Evolutionary conservation across 371 early-diverging fungal genomes (phyloP), one percentile per base, ranked within the genome.

Genomic region (Chytridiales sp.): DNA sequence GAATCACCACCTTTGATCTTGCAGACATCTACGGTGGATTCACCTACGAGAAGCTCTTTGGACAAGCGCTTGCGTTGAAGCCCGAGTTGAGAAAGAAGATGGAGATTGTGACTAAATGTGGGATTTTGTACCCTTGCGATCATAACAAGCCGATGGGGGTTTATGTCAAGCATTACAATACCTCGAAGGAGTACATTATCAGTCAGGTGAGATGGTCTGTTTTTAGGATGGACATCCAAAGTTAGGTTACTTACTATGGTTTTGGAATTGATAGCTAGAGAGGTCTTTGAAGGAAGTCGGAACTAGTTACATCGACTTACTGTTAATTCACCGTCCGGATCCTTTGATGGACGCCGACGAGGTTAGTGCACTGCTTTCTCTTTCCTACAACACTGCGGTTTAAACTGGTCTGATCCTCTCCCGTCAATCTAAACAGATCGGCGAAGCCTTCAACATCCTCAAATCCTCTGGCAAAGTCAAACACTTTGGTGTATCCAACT

Each of bases 341-440:
- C 65, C 66, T 26, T 49, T 75, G 4, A 73, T 75, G 73, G 57
- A 74, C 51, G 69, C 73, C 13, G 76, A 74, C 52, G 70, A 66
- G 43, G 73, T 75, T 17, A 63, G 57, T 15, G 55, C 62, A n/a
- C n/a, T n/a, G n/a, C n/a, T n/a, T n/a, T n/a, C n/a, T n/a, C n/a
- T n/a, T n/a, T n/a, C 38, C 58, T n/a, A n/a, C n/a, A n/a, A n/a
- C n/a, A n/a, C n/a, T n/a, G n/a, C n/a, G n/a, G n/a, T n/a, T n/a
- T n/a, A n/a, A n/a, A n/a, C n/a, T n/a, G n/a, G n/a, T n/a, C n/a
- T n/a, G n/a, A n/a, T n/a, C n/a, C n/a, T n/a, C n/a, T n/a, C n/a
- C n/a, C n/a, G n/a, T n/a, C 30, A 13, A 15, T 47, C 47, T 24
- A 11, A n/a, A n/a, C n/a, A n/a, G n/a, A n/a, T n/a, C n/a, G n/a